A percentile compares a stretch with the other conserved stretches of the same genome.
Evolutionary conservation across 495 filamentous ascomycete species (phyloP).

Genomic region (Bathelium albidoporum): DNA sequence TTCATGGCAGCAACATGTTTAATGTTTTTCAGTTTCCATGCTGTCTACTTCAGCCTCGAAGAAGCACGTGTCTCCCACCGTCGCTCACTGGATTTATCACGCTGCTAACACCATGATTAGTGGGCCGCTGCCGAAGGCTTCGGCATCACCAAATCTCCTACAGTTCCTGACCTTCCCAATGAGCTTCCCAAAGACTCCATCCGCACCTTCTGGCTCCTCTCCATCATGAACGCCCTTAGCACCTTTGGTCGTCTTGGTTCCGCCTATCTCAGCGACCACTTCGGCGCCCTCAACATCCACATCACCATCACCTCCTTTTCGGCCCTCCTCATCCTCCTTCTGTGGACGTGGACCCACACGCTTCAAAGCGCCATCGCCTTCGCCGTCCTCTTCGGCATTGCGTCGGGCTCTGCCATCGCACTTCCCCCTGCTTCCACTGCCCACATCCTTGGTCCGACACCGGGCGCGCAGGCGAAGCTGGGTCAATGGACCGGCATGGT

Average conservation of each 20-base stretch:
- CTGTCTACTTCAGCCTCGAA: slow-evolving; percentile 37
- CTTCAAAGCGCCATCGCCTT: slow-evolving; percentile 29
- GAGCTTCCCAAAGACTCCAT: slow-evolving; percentile 22
- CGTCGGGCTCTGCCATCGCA: slow-evolving; percentile 33
- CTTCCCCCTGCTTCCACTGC: slow-evolving; percentile 34
- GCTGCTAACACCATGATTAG: slow-evolving; percentile 5
- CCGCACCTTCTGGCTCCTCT: slow-evolving; percentile 34
- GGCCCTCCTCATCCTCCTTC: slow-evolving; percentile 26
- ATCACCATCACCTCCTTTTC: slow-evolving; percentile 23
- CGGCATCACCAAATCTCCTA: slow-evolving; percentile 20
- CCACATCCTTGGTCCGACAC: slow-evolving; percentile 25
- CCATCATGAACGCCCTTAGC: slow-evolving; percentile 34
- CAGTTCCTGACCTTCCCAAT: neutral
- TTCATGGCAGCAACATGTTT: slow-evolving; percentile 28
- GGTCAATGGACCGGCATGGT: slow-evolving; percentile 41
- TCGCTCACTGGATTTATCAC: neutral
- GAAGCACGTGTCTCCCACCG: slow-evolving; percentile 19
- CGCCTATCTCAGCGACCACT: slow-evolving; percentile 21
- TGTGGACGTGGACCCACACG: slow-evolving; percentile 29
- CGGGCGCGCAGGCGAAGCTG: slow-evolving; percentile 21
- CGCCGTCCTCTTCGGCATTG: slow-evolving; percentile 32
- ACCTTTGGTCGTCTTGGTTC: slow-evolving; percentile 30
- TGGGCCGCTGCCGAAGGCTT: slow-evolving; percentile 33
- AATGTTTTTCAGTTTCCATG: slow-evolving; percentile 37
- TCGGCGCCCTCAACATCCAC: slow-evolving; percentile 33